Conservation (phyloP, 2,329 filamentous ascomycete genomes). For the Amauroascus niger region DNA sequence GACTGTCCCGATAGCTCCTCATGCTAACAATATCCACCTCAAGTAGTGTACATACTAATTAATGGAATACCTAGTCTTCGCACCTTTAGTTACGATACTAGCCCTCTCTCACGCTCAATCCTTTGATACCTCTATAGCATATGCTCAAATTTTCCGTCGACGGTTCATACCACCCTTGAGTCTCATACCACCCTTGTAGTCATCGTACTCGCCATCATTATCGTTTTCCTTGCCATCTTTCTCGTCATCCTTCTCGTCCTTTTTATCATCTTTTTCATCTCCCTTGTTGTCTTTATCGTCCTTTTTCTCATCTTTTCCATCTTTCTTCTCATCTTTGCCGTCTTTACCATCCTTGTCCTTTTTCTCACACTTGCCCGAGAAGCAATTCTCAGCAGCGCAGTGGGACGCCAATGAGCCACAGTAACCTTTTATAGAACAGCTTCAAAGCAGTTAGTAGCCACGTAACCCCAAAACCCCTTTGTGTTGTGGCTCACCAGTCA, state of each 20-base stretch:
- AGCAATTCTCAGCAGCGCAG: conserved; percentile 20
- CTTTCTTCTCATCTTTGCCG: not conserved
- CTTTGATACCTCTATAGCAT: not conserved
- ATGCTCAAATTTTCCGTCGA: not conserved
- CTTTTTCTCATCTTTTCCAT: not conserved
- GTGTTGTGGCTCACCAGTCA: conserved; percentile 15
- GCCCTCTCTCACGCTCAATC: not conserved
- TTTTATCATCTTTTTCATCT: not conserved
- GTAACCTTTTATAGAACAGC: conserved; percentile 18
- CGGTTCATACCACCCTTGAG: not conserved
- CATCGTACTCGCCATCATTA: not conserved
- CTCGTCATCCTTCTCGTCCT: not conserved
- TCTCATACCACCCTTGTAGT: not conserved
- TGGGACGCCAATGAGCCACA: conserved; percentile 19
- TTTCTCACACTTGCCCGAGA: conserved; percentile 19
- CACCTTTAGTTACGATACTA: not conserved
- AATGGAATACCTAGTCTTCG: not conserved
- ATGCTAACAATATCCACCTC: conserved; percentile 4
- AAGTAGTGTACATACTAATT: not conserved
- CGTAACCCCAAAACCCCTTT: no score
- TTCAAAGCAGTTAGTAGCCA: conserved; percentile 5
- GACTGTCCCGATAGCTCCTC: not conserved
- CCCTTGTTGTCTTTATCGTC: not conserved
- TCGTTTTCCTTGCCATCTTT: not conserved
- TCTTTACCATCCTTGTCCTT: not conserved